phyloP scores from a whole-genome alignment of 139 green algal genomes.

The Chara braunii region DNA sequence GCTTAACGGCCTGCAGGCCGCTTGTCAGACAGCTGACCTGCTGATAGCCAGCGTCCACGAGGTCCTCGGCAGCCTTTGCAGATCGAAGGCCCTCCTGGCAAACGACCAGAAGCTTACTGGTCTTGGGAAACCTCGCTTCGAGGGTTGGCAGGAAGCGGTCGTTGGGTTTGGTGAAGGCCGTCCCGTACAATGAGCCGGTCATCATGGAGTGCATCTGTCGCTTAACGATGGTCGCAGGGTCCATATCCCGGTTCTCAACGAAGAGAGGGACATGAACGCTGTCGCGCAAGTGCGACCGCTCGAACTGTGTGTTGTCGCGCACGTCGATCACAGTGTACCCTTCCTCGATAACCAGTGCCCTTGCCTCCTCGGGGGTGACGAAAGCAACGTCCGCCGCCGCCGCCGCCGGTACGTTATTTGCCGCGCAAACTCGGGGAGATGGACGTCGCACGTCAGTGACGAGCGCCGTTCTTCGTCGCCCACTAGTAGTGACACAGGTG shows the following conservation, averaged over 20 bases:
- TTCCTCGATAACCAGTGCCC: constrained; percentile 23
- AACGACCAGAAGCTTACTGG: constrained; percentile 27
- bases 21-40: not conserved
- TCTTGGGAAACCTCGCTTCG: constrained; percentile 10
- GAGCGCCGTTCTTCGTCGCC: too few relatives aligned
- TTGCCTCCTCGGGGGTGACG: constrained; percentile 24
- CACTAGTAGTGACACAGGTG: too few relatives aligned
- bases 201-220: constrained; percentile 22
- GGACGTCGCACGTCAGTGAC: too few relatives aligned
- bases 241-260: constrained; percentile 27
- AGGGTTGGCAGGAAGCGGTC: constrained; percentile 26
- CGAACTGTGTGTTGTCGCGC: constrained; percentile 28
- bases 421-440: too few relatives aligned
- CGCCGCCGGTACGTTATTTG: too few relatives aligned
- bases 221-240: constrained; percentile 24
- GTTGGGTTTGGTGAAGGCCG: constrained; percentile 32
- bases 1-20: not conserved
- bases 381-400: constrained; percentile 21
- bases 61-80: constrained; percentile 1
- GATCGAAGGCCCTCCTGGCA: constrained; percentile 34
- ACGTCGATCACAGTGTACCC: constrained; percentile 30
- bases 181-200: constrained; percentile 19
- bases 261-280: constrained; percentile 30
- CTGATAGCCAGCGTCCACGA: not conserved
- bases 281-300: constrained; percentile 2